Evolutionary conservation across 2,329 filamentous ascomycete species (phyloP).

Genomic region (Diplodia scrobiculata): DNA sequence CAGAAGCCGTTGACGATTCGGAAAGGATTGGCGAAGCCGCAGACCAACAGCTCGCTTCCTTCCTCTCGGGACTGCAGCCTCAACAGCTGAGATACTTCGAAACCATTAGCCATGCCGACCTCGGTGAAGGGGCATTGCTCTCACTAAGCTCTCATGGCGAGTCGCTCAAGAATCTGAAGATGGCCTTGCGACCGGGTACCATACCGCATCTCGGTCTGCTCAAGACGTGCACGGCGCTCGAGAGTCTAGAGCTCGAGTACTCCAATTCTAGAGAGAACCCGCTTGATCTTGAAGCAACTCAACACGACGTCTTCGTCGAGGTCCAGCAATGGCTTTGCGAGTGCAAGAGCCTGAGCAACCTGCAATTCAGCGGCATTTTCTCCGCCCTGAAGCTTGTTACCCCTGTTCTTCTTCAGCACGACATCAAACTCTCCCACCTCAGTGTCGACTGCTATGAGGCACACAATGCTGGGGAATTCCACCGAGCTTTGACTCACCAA

Average conservation of each 20-base stretch:
- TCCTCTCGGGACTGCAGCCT: conserved; percentile 59
- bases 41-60: conserved; percentile 61
- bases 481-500: conserved; percentile 57
- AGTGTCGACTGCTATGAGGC: conserved; percentile 54
- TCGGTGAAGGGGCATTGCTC: conserved; percentile 58
- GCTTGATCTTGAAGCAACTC: conserved; percentile 53
- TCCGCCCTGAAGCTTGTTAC: conserved; percentile 58
- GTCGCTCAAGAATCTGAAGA: conserved; percentile 58
- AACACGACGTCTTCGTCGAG: conserved; percentile 57
- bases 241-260: conserved; percentile 54
- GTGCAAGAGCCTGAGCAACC: conserved; percentile 55
- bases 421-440: conserved; percentile 53
- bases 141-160: conserved; percentile 56
- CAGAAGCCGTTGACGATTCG: conserved; percentile 1
- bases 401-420: conserved; percentile 51
- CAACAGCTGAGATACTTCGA: conserved; percentile 63
- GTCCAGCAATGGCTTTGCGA: conserved; percentile 57
- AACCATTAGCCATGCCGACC: conserved; percentile 58
- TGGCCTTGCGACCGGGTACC: conserved; percentile 54
- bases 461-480: conserved; percentile 56
- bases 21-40: conserved; percentile 48
- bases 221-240: conserved; percentile 53
- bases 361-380: conserved; percentile 56
- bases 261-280: conserved; percentile 42
- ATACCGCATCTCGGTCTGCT: conserved; percentile 55